Conservation (phyloP, 768 basidiomycete genomes). For the Pisolithus tinctorius region DNA sequence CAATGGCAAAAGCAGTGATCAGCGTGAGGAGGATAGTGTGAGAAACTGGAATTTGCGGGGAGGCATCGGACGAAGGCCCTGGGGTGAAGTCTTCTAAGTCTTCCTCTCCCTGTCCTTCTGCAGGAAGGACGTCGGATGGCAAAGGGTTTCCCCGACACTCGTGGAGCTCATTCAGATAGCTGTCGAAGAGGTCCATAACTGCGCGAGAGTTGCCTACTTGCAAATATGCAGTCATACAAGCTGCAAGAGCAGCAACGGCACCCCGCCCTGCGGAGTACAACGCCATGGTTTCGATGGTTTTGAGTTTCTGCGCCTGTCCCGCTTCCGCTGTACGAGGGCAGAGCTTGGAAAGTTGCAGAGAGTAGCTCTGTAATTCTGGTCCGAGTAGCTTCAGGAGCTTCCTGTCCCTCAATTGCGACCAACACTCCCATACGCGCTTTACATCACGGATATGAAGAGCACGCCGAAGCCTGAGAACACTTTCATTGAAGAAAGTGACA, state of each 20-base stretch:
- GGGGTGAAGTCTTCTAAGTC: constrained; percentile 21
- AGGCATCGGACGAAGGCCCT: constrained; percentile 13
- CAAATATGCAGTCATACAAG: constrained; percentile 44
- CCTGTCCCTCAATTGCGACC: constrained; percentile 37
- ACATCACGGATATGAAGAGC: constrained; percentile 33
- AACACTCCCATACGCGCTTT: constrained; percentile 25
- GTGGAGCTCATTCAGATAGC: constrained; percentile 25
- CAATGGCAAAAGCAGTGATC: constrained; percentile 55
- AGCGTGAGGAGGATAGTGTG: constrained; percentile 44
- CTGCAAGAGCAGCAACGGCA: constrained; percentile 41
- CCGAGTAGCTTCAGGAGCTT: constrained; percentile 42
- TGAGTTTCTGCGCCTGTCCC: constrained; percentile 25
- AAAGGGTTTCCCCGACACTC: constrained; percentile 14
- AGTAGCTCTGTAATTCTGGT: constrained; percentile 35
- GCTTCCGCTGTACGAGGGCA: constrained; percentile 14
- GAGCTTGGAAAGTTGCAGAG: constrained; percentile 28
- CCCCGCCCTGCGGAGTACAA: constrained; percentile 40
- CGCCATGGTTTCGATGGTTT: constrained; percentile 41
- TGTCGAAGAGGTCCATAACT: constrained; percentile 40
- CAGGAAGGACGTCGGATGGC: constrained; percentile 7
- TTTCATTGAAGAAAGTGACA: constrained; percentile 29
- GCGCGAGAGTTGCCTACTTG: constrained; percentile 32
- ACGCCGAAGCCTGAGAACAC: constrained; percentile 31
- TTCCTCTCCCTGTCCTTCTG: constrained; percentile 9
- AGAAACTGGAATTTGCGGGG: constrained; percentile 9